Base-by-base conservation (phyloP, 495 filamentous ascomycete species). In the Tuber indicum region DNA sequence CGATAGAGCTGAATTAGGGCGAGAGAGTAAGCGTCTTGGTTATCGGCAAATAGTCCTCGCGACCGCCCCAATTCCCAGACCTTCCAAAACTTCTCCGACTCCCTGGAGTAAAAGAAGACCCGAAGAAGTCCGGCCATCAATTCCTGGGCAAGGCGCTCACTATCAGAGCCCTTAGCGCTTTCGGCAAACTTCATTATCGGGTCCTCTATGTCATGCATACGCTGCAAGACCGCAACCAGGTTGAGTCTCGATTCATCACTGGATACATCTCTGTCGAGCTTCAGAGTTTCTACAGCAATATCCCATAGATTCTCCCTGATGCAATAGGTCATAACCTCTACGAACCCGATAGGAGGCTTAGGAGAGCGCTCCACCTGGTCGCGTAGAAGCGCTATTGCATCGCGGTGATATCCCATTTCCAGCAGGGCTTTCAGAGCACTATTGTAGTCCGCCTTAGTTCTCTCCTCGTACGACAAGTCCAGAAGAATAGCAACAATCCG, bases 401-500 rank as follows among this genome's bases (percentile, higher is more conserved):
- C 58, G 16, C 26, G 58, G 58, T 17, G 26, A 66, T 66, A 66
- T 36, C 58, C 58, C 58, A 66, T 66, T 32, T 66, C 26, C 3
- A 66, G 26, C 7, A 66, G 58, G 58, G 58, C 26, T 66, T 17
- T 66, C 58, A 66, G 17, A 66, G 58, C 58, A 66, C 5, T 36
- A 0, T 66, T 32, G 26, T 66, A 66, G 4, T 66, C 58, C 26
- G 58, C 58, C 58, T 17, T 19, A 17, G 58, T 66, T 32, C 58
- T 76, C 72, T 45, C 21, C 21, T 66, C 21, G 17, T 36, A 32
- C 17, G 78, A 26, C 74, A 80, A 71, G 17, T 71, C 7, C 46
- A 76, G 78, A 44, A 80, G 77, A 62, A 80, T 72, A 23, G 70
- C 72, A 71, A 81, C 71, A 46, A 75, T 78, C 42, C 80, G 72